Base-by-base conservation (phyloP, 495 filamentous ascomycete species). In the Neurospora sp. region DNA sequence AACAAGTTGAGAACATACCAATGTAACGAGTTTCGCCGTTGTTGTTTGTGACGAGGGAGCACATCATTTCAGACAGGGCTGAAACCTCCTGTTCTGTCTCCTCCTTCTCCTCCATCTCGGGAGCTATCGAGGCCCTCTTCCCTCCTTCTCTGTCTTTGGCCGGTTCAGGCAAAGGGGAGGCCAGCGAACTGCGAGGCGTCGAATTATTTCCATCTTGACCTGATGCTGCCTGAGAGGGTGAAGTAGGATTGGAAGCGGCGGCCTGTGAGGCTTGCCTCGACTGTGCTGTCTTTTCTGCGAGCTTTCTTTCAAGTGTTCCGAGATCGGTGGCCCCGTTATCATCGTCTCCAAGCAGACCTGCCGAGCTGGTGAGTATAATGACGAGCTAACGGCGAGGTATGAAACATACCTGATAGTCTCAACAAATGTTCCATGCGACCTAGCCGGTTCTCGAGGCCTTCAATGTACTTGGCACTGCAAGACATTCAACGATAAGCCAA, bases 41-140 rank as follows among this genome's bases (percentile, higher is more conserved):
- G 76, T 97, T 96, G 74, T 97, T 98, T 8, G 96, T 99, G n/a
- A 99, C 95, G 47, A 99, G 83, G 1, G 94, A 97, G 81, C 96
- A 98, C 96, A 99, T 98, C 92, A 98, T 97, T 82, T 99, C 96
- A 9, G 96, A 97, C 73, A 99, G 79, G 1, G 89, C 91, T 78
- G 96, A 95, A 8, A 97, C 94, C 77, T 97, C 93, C 77, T 96
- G 94, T 76, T 95, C 92, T 76, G 97, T 93, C 74, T 92, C 90
- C 71, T 82, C 84, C 4, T 78, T 80, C 41, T 80, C 77, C 4
- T 71, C 75, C 39, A 77, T 82, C 6, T 83, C 83, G 9, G 80
- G 81, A 12, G 76, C 77, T 9, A 74, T 31, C 16, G 77, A 78
- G 71, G 74, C 74, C 69, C 73, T 61, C 75, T 87, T 86, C 10